Conservation (phyloP, 345 rosid genomes). For the Eucalyptus caleyi region DNA sequence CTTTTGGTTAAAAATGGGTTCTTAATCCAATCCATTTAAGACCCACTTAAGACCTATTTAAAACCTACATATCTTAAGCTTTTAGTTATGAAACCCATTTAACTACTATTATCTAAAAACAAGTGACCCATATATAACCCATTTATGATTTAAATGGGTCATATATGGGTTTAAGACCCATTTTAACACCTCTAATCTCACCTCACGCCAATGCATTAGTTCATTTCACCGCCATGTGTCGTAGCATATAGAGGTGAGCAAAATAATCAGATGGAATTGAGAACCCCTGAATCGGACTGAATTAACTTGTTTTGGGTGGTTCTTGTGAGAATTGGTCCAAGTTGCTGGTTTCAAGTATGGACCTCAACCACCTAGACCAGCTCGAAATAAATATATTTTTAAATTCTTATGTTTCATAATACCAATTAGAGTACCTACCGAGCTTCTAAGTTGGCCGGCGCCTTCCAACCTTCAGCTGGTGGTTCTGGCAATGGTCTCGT, state of each 20-base stretch:
- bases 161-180: too few relatives aligned
- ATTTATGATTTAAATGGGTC: too few relatives aligned
- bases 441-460: too few relatives aligned
- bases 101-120: too few relatives aligned
- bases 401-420: rapidly evolving
- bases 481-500: neutral
- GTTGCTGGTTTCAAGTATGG: neutral
- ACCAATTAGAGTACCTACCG: too few relatives aligned
- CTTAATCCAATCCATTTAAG: too few relatives aligned
- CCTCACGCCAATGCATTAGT: neutral
- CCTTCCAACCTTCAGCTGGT: neutral
- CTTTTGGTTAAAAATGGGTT: too few relatives aligned
- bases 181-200: neutral
- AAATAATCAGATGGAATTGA: rapidly evolving
- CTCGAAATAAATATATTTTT: too few relatives aligned
- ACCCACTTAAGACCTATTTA: too few relatives aligned
- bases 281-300: rapidly evolving
- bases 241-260: neutral
- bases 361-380: rapidly evolving
- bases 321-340: neutral
- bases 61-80: too few relatives aligned
- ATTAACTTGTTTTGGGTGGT: neutral
- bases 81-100: too few relatives aligned
- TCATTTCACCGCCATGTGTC: neutral
- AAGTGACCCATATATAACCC: too few relatives aligned